Base-by-base conservation (phyloP, 768 basidiomycete species). In the Lactarius hatsudake region DNA sequence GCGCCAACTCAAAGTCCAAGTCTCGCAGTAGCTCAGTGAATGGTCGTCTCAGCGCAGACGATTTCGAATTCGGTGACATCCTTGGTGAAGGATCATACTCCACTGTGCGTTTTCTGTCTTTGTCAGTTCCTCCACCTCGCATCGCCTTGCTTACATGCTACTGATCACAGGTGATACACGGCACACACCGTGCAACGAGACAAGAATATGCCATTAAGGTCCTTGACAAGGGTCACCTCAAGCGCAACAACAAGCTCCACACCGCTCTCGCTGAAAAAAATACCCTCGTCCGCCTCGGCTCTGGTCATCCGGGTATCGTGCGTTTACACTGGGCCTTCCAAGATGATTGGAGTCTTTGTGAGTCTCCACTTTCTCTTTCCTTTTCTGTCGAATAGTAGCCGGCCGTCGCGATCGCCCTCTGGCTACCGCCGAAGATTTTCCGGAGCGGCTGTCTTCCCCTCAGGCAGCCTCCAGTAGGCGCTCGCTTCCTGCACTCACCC, bases 51-150 rank as follows among this genome's bases (percentile, higher is more conserved):
- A 79, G 81, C 1, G 79, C 83, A 0, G 83, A 86, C 57, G 90
- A 93, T 76, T 92, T 92, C 73, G 82, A 85, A 64, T 89, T 93
- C 72, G 87, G 87, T 4, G 80, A 85, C 38, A 82, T 85, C n/a
- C 80, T 93, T 3, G 91, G 91, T 23, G 89, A 91, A 74, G 92
- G 92, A 23, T 90, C 90, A 12, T 94, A 91, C 74, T 92, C 90
- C 26, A 89, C 88, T 8, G 92, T 91, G 74, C 73, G 87, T 82
- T 6, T 43, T 15, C 30, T 60, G 17, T n/a, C 61, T 28, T 18
- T 40, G 17, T 3, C 30, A 17, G 40, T 26, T 18, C 3, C 23
- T 2, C 57, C 43, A 32, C 30, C 36, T 5, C 23, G 13, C 45
- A 62, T 66, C 34, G 8, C 62, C 62, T 64, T 51, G 51, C 62